These are phyloP conservation scores for Stenocarpella maydis DNA, from an alignment of 2,329 filamentous ascomycete genomes.

Conservation along the genomic window DNA sequence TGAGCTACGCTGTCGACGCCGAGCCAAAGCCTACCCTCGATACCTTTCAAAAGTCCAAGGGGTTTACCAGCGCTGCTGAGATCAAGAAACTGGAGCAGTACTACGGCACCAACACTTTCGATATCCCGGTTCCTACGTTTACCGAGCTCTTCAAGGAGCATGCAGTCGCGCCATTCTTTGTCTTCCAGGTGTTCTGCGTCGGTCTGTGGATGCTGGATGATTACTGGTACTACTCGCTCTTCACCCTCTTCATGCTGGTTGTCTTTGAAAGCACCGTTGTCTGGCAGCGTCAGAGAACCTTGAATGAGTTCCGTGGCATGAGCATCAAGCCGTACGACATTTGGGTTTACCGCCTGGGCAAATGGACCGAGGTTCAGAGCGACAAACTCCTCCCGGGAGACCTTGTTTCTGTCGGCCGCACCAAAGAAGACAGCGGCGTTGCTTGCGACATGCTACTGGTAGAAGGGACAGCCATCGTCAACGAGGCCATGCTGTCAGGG, in stretches of 20 bases:
- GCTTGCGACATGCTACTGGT: slow-evolving; percentile 97
- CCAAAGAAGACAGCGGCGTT: slow-evolving; percentile 96
- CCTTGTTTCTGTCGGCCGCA: slow-evolving; percentile 88
- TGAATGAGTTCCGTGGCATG: slow-evolving; percentile 98
- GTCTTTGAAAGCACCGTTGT: slow-evolving; percentile 98
- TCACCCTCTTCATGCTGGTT: slow-evolving; percentile 98
- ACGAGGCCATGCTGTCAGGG: slow-evolving; percentile 98
- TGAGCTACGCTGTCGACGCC: slow-evolving; percentile 83
- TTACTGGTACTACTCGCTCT: slow-evolving; percentile 99
- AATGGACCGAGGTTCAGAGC: slow-evolving; percentile 88
- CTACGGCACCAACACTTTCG: slow-evolving; percentile 95
- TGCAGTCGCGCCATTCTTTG: slow-evolving; percentile 97
- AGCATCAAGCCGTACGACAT: slow-evolving; percentile 98
- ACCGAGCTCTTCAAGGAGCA: slow-evolving; percentile 97
- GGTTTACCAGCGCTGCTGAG: slow-evolving; percentile 77
- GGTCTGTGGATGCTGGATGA: slow-evolving; percentile 98
- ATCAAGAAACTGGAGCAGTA: slow-evolving; percentile 84
- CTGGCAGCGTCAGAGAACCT: slow-evolving; percentile 95
- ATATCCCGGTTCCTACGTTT: slow-evolving; percentile 96
- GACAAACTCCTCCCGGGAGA: slow-evolving; percentile 94
- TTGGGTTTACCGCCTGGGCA: slow-evolving; percentile 86
- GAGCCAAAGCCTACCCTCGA: slow-evolving; percentile 83
- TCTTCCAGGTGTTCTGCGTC: slow-evolving; percentile 99
- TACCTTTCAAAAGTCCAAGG: slow-evolving; percentile 81
- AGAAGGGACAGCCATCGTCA: slow-evolving; percentile 95